Evolutionary conservation across 495 filamentous ascomycete genomes (phyloP).

Genomic region (Patellaria atrata): DNA sequence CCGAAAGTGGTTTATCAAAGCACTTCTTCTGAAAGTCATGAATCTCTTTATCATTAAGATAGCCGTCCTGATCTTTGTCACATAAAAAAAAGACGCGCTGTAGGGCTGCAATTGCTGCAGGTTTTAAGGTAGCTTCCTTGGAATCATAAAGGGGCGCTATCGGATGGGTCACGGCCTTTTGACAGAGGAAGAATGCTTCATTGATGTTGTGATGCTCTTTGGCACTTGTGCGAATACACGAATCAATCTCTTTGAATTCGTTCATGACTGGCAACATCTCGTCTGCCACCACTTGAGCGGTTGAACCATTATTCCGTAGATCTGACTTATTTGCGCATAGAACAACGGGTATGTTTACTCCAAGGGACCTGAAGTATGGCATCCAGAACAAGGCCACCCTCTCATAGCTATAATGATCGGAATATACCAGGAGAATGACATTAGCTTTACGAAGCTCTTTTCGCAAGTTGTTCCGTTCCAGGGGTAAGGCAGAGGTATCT

Average conservation of each 20-base stretch:
- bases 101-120: conserved; percentile 69
- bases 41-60: conserved; percentile 78
- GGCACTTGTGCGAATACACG: conserved; percentile 89
- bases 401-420: conserved; percentile 97
- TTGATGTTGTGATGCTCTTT: conserved; percentile 91
- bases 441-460: conserved; percentile 94
- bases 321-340: conserved; percentile 96
- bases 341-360: conserved; percentile 93
- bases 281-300: conserved; percentile 73
- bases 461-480: conserved; percentile 73
- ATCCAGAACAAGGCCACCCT: conserved; percentile 95
- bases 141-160: conserved; percentile 94
- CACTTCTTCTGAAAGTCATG: conserved; percentile 79
- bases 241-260: conserved; percentile 97
- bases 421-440: conserved; percentile 93
- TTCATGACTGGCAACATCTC: conserved; percentile 98
- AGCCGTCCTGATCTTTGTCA: conserved; percentile 94
- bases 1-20: conserved; percentile 68
- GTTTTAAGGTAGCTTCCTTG: conserved; percentile 76
- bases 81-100: conserved; percentile 87
- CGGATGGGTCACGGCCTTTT: conserved; percentile 96
- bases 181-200: conserved; percentile 92
- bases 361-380: conserved; percentile 89
- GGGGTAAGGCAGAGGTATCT: conserved; percentile 89
- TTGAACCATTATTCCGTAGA: conserved; percentile 51